A percentile compares a stretch with the other conserved stretches of the same genome.
Evolutionary conservation across 441 rosid genomes (phyloP).

Genomic region (Manihot esculenta): DNA sequence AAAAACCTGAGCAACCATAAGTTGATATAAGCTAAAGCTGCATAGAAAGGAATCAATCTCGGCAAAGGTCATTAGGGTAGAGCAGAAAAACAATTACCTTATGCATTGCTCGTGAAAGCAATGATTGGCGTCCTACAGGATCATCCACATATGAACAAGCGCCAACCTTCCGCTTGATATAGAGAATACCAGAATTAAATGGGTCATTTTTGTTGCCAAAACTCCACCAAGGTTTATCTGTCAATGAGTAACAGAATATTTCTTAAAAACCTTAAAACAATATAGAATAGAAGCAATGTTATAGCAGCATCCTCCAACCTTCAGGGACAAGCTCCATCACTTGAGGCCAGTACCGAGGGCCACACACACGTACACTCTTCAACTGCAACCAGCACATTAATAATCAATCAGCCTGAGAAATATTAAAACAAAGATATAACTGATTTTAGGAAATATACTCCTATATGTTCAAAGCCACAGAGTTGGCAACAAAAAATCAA

Average conservation of each 20-base stretch:
- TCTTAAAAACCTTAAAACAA: slow-evolving; percentile 12
- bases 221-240: slow-evolving; percentile 96
- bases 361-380: slow-evolving; percentile 78
- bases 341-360: slow-evolving; percentile 99
- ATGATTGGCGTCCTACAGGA: slow-evolving; percentile 91
- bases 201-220: slow-evolving; percentile 72
- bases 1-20: slow-evolving; percentile 58
- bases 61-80: slow-evolving; percentile 16
- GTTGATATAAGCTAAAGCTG: slow-evolving; percentile 1
- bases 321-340: slow-evolving; percentile 81
- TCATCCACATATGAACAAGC: slow-evolving; percentile 98
- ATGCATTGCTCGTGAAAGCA: slow-evolving; percentile 96
- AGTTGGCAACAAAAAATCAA: slow-evolving; percentile 12
- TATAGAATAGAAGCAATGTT: slow-evolving; percentile 21
- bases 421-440: neutral
- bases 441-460: neutral
- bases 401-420: slow-evolving; percentile 17
- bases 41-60: slow-evolving; percentile 5
- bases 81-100: slow-evolving; percentile 52
- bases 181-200: slow-evolving; percentile 82
- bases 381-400: slow-evolving; percentile 54
- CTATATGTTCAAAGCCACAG: slow-evolving; percentile 13
- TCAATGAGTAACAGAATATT: slow-evolving; percentile 20
- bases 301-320: slow-evolving; percentile 47
- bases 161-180: slow-evolving; percentile 93